These are phyloP conservation scores for Ambrosia artemisiifolia DNA, from an alignment of 129 eudicot genomes.

Conservation along the genomic window DNA sequence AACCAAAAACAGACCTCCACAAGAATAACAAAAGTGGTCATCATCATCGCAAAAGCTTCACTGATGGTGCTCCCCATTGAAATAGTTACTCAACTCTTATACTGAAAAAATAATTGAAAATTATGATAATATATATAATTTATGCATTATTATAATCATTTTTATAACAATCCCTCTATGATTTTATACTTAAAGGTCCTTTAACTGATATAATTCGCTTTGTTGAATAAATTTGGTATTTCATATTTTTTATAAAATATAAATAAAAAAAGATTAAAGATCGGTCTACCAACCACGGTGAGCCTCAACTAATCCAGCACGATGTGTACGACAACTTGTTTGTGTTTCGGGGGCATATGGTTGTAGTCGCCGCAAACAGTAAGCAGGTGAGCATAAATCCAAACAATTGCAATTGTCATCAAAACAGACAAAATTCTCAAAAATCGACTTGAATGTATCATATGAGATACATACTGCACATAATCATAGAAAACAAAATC, in stretches of 20 bases:
- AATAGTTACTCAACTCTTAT: slow-evolving; percentile 68
- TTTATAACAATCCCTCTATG: no score
- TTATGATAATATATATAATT: background rate
- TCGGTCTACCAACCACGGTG: slow-evolving; percentile 61
- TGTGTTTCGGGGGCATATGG: slow-evolving; percentile 52
- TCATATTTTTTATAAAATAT: background rate
- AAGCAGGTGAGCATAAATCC: slow-evolving; percentile 85
- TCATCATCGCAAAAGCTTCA: slow-evolving; percentile 83
- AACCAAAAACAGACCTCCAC: slow-evolving; percentile 47
- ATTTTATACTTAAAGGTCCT: no score
- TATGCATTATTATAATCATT: background rate
- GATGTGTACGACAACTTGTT: slow-evolving; percentile 76
- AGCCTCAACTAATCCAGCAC: slow-evolving; percentile 72
- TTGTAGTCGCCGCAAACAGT: slow-evolving; percentile 89
- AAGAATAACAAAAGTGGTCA: slow-evolving; percentile 65
- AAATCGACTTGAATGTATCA: slow-evolving; percentile 42
- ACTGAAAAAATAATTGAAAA: slow-evolving; percentile 25
- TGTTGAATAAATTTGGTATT: background rate
- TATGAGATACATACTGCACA: slow-evolving; percentile 56
- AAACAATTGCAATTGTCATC: slow-evolving; percentile 65
- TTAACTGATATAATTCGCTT: background rate
- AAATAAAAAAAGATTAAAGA: background rate
- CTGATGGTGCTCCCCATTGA: slow-evolving; percentile 83
- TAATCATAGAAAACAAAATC: slow-evolving; percentile 6
- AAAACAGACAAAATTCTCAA: slow-evolving; percentile 63